Base-by-base conservation (phyloP, 805 yeast species). In the Sporopachydermia lactativora region DNA sequence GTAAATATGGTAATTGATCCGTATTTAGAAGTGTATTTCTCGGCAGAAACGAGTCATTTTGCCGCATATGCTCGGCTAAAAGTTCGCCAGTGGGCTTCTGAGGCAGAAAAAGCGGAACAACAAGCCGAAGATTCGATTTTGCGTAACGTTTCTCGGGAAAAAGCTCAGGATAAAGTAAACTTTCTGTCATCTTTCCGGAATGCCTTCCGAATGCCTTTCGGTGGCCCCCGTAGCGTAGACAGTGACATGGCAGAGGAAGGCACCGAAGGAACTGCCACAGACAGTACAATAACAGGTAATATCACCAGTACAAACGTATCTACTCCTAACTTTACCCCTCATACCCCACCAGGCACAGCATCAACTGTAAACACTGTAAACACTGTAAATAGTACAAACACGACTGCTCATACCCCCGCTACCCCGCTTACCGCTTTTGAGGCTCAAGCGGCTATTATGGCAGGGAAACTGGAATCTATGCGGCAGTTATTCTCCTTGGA, bases 401-500 rank as follows among this genome's bases (percentile, higher is more conserved):
- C n/a, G 8, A 24, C 31, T n/a, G n/a, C 8, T 8, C n/a, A n/a
- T n/a, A n/a, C n/a, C n/a, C n/a, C n/a, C n/a, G n/a, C n/a, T n/a
- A n/a, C n/a, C n/a, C 31, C 31, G n/a, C 60, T 70, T 35, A 73
- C 81, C 2, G 86, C 81, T 49, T 66, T 83, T 45, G 88, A 85
- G 39, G 94, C 94, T 1, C 77, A 79, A 48, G 71, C 86, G 18
- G 84, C 82, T 45, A 75, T 88, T 19, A 66, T 89, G 51, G 75
- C 76, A 18, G 77, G 74, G 34, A 83, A 83, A 47, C 69, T 92
- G 45, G 78, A 77, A 47, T 77, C 81, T 14, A 73, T 92, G 50
- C 81, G 80, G 50, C 68, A 78, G 3, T 73, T 83, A 19, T 77
- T 89, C 44, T 81, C 86, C 50, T 71, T 89, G 39, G 95, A 88